Evolutionary conservation across 352 stramenopile species (phyloP), one percentile per base, ranked within the genome.

Genomic region (Pythium sukuiense): DNA sequence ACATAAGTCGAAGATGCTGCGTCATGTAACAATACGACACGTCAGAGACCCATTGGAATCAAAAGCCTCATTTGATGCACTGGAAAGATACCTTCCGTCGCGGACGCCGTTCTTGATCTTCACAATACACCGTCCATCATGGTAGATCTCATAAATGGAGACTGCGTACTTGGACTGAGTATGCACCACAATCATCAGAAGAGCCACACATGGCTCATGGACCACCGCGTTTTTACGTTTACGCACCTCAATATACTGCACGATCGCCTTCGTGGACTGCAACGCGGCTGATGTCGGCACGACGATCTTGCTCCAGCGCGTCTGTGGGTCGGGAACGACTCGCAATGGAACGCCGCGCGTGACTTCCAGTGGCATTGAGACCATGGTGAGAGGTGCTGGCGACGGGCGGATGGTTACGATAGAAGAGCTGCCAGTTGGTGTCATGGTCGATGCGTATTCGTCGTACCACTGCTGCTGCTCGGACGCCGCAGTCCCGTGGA

Each of bases 161-260:
- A 68, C 53, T 6, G 55, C 54, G 39, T 50, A 57, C 61, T 55
- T 69, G 2, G 54, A 65, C 60, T 60, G 29, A 5, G 20, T 3
- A 20, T 14, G 50, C 33, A 30, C n/a, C 26, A 29, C 13, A 29
- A 29, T n/a, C n/a, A n/a, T n/a, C n/a, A n/a, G n/a, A n/a, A n/a
- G n/a, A n/a, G n/a, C n/a, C n/a, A n/a, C n/a, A n/a, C n/a, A n/a
- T n/a, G n/a, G n/a, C n/a, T n/a, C n/a, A n/a, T n/a, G n/a, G n/a
- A n/a, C n/a, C n/a, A n/a, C n/a, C n/a, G n/a, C n/a, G n/a, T n/a
- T n/a, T n/a, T n/a, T n/a, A n/a, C n/a, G n/a, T 3, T 13, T 1
- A 37, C 60, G 6, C n/a, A 84, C 76, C 67, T 82, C 35, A 13
- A 85, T 59, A 50, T 74, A 83, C 20, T 69, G 49, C 24, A 75